phyloP scores from a whole-genome alignment of 2,329 filamentous ascomycete genomes.

The Gremmenia infestans region DNA sequence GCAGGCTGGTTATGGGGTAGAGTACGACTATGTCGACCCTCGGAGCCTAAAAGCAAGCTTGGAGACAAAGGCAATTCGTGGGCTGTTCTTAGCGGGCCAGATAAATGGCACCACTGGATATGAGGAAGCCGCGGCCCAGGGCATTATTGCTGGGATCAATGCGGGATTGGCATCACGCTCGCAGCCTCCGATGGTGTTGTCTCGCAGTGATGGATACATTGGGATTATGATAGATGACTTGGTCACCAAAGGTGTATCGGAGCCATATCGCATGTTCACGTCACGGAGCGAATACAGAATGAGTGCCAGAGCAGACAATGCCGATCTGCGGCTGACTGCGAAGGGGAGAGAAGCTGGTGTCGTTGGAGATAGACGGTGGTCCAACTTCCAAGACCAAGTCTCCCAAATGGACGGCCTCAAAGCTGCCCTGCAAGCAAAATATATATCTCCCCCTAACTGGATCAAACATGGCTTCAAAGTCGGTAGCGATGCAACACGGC shows the following conservation, averaged over 20 bases:
- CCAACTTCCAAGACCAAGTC: slow-evolving; percentile 58
- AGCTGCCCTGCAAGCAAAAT: slow-evolving; percentile 51
- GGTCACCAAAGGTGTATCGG: slow-evolving; percentile 91
- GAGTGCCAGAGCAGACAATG: slow-evolving; percentile 88
- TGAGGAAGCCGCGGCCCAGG: slow-evolving; percentile 93
- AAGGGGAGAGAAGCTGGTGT: slow-evolving; percentile 73
- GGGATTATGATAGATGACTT: slow-evolving; percentile 99
- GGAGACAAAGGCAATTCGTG: slow-evolving; percentile 86
- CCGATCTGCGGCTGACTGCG: slow-evolving; percentile 77
- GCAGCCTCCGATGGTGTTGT: slow-evolving; percentile 61
- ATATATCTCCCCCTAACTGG: slow-evolving; percentile 62
- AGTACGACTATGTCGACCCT: slow-evolving; percentile 98
- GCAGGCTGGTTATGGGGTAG: slow-evolving; percentile 92
- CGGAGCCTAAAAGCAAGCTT: slow-evolving; percentile 81
- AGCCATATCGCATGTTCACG: slow-evolving; percentile 98
- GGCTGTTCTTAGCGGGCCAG: slow-evolving; percentile 88
- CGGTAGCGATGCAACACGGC: slow-evolving; percentile 58
- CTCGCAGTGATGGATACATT: slow-evolving; percentile 87
- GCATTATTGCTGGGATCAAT: slow-evolving; percentile 88
- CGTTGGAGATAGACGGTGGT: slow-evolving; percentile 76
- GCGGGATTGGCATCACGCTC: slow-evolving; percentile 74
- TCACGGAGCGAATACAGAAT: slow-evolving; percentile 93
- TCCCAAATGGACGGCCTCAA: slow-evolving; percentile 64
- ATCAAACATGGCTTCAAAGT: slow-evolving; percentile 63
- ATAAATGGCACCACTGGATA: slow-evolving; percentile 99